Percentiles rank a stretch among this genome's conserved stretches.
These are phyloP conservation scores for Schizothecium vesticola DNA, from an alignment of 495 filamentous ascomycete genomes.

Conservation along the genomic window DNA sequence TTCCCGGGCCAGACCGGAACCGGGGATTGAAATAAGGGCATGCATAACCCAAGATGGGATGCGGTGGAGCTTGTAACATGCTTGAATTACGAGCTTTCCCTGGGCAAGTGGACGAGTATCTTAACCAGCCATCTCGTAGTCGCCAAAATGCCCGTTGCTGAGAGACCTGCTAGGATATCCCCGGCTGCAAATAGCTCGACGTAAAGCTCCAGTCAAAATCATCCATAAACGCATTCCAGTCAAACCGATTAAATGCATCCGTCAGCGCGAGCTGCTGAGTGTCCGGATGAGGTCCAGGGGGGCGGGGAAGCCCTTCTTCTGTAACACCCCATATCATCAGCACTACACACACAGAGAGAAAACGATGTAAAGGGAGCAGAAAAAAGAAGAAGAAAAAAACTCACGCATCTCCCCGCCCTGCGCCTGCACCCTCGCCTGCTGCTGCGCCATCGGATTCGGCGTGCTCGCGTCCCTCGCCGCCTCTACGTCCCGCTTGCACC, in stretches of 20 bases:
- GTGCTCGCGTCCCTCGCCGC: slow-evolving; percentile 16
- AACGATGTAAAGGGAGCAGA: too few relatives aligned
- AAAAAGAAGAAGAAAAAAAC: not conserved
- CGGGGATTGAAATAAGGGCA: too few relatives aligned
- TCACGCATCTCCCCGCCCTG: slow-evolving; percentile 12
- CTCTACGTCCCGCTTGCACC: slow-evolving; percentile 36
- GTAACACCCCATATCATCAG: not conserved
- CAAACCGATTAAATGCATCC: slow-evolving; percentile 33
- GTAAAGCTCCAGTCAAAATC: slow-evolving; percentile 44
- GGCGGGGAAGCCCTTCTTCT: slow-evolving; percentile 9
- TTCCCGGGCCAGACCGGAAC: not conserved
- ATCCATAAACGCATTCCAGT: slow-evolving; percentile 42
- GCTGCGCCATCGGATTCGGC: not conserved
- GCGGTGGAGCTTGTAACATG: not conserved
- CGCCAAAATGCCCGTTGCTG: not conserved
- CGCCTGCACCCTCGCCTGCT: too few relatives aligned
- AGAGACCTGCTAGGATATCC: not conserved
- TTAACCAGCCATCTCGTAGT: too few relatives aligned
- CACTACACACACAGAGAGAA: not conserved
- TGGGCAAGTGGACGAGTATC: too few relatives aligned
- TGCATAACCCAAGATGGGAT: not conserved
- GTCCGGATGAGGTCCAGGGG: slow-evolving; percentile 16
- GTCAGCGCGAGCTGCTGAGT: slow-evolving; percentile 13
- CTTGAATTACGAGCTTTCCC: not conserved
- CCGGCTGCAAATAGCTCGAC: slow-evolving; percentile 9